A percentile compares a stretch with the other conserved stretches of the same genome.
phyloP scores from a whole-genome alignment of 148 eudicot species.

The Limonium bicolor region DNA sequence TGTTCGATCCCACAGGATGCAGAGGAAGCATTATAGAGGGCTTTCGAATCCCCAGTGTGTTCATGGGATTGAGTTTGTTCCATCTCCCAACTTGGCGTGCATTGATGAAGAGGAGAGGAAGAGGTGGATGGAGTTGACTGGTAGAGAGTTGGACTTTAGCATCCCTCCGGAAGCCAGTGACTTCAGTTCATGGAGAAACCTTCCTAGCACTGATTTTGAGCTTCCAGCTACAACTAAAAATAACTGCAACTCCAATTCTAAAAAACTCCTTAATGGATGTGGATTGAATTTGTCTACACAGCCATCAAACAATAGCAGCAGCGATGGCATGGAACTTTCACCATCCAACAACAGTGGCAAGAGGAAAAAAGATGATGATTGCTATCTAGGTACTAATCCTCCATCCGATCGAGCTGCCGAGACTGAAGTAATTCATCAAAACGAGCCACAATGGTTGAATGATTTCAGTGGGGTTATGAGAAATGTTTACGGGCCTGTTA shows the following conservation, averaged over 20 bases:
- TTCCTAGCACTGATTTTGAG: slow-evolving; percentile 55
- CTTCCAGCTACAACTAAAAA: slow-evolving; percentile 33
- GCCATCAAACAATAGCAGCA: slow-evolving; percentile 27
- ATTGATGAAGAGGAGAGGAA: slow-evolving; percentile 65
- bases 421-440: slow-evolving; percentile 17
- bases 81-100: slow-evolving; percentile 32
- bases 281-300: slow-evolving; percentile 51
- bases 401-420: slow-evolving; percentile 22
- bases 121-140: slow-evolving; percentile 60
- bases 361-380: slow-evolving; percentile 61
- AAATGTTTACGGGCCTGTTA: slow-evolving; percentile 53
- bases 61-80: slow-evolving; percentile 57
- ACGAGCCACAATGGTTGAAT: slow-evolving; percentile 36
- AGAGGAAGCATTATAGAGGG: slow-evolving; percentile 71
- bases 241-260: slow-evolving; percentile 20
- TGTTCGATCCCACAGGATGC: slow-evolving; percentile 83
- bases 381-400: slow-evolving; percentile 15
- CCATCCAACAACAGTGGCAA: slow-evolving; percentile 25
- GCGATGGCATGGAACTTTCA: slow-evolving; percentile 31
- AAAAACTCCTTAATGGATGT: slow-evolving; percentile 49
- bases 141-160: slow-evolving; percentile 43
- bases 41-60: slow-evolving; percentile 73
- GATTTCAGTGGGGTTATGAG: slow-evolving; percentile 74
- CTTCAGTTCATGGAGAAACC: slow-evolving; percentile 60
- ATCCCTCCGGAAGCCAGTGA: slow-evolving; percentile 59